Evolutionary conservation across 306 rosid species (phyloP), one percentile per base, ranked within the genome.

Genomic region (Myrica gale): DNA sequence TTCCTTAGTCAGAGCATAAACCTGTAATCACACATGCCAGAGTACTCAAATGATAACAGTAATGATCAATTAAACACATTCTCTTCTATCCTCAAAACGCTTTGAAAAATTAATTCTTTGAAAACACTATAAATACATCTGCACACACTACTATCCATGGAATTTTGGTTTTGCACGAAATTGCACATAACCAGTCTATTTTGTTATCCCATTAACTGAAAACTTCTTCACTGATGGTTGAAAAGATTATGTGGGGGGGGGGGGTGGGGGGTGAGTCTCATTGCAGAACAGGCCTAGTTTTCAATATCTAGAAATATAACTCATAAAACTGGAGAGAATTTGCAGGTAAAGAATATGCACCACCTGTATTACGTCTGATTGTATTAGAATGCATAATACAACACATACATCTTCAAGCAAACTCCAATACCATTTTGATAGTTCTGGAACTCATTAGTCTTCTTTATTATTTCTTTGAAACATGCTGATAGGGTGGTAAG

Each of bases 1-100:
- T 87, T 96, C 99, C 90, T 89, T 96, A 7, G 99, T 88, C 73
- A 96, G 98, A 76, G 99, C 90, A 83, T 96, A 96, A 69, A 92
- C 85, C 99, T 96, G 84, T 55, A 82, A 89, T 61, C 53, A 66
- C 63, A 78, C 78, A 78, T 67, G 54, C 20, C 74, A 75, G 65
- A 65, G 47, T 42, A 82, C 74, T 72, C 71, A 70, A 60, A 37
- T 43, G 42, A 69, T 44, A 48, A 54, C 51, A 66, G 52, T 65
- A 62, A 75, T 56, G 54, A 69, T 48, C 26, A 76, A 73, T 57
- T 47, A 68, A 60, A 76, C 68, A 13, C 16, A 61, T 61, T 61
- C 44, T 9, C 20, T 9, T 12, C 68, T 32, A 32, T 32, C 45
- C 68, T 5, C 17, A 61, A 26, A 61, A 26, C 44, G 32, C 1